Conservation (phyloP, 116 monocot species). For the Phalaenopsis hybrid region DNA sequence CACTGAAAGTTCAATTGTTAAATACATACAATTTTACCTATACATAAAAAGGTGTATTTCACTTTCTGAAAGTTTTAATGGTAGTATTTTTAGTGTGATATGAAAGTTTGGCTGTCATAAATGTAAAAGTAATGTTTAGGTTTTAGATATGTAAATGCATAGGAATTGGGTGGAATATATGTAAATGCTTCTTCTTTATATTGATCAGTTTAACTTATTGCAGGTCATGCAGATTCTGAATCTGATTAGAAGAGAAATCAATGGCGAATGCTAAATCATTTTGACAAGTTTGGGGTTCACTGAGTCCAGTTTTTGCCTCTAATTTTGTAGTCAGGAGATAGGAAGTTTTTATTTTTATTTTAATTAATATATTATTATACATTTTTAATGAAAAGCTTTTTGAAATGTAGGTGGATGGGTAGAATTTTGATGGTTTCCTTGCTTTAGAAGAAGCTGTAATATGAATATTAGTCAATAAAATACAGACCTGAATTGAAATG, state of each 20-base stretch:
- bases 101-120: too few relatives aligned
- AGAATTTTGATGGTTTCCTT: neutral
- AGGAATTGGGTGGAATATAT: too few relatives aligned
- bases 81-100: too few relatives aligned
- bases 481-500: too few relatives aligned
- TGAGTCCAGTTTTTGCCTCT: neutral
- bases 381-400: neutral
- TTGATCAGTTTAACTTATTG: neutral
- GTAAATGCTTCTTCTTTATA: neutral
- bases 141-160: too few relatives aligned
- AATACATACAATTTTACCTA: too few relatives aligned
- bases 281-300: neutral
- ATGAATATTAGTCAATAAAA: too few relatives aligned
- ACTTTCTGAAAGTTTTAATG: too few relatives aligned
- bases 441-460: too few relatives aligned
- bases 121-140: too few relatives aligned
- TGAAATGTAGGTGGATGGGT: neutral
- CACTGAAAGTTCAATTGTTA: too few relatives aligned
- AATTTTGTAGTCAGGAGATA: neutral
- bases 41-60: too few relatives aligned
- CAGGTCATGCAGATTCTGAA: conserved; percentile 4
- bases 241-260: conserved; percentile 3
- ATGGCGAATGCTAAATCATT: neutral
- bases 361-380: neutral
- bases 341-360: neutral